These are phyloP conservation scores for Carex parvula DNA, from an alignment of 176 grass and related monocot species.

Conservation along the genomic window DNA sequence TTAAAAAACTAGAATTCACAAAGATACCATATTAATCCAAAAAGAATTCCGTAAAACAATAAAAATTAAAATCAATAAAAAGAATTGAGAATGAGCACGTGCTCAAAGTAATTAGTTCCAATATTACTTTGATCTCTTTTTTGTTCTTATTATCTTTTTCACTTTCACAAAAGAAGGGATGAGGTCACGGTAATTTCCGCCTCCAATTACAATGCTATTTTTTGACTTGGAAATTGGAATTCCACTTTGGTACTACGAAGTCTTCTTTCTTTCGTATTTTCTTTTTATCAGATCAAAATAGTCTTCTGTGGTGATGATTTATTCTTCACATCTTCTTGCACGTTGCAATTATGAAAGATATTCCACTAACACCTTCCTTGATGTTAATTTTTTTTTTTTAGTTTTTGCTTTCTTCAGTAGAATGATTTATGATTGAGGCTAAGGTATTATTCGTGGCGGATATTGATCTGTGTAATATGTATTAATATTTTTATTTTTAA, in stretches of 20 bases:
- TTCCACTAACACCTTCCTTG: not conserved
- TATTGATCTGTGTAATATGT: too few relatives aligned
- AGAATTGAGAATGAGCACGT: not conserved
- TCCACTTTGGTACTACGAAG: not conserved
- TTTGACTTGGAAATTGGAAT: slow-evolving; percentile 7
- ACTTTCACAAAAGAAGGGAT: not conserved
- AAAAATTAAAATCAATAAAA: not conserved
- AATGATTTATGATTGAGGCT: not conserved
- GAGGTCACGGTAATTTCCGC: not conserved
- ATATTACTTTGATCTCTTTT: not conserved
- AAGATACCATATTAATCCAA: too few relatives aligned
- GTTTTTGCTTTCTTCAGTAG: slow-evolving; percentile 13
- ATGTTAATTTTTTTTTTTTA: not conserved
- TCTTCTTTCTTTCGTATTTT: not conserved
- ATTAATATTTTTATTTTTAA: too few relatives aligned
- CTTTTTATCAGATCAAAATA: not conserved
- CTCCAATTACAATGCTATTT: not conserved
- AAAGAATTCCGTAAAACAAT: too few relatives aligned
- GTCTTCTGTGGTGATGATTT: not conserved
- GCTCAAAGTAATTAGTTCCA: not conserved
- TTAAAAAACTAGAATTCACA: too few relatives aligned
- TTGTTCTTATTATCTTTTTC: not conserved
- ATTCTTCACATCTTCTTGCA: not conserved
- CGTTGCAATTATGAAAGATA: not conserved
- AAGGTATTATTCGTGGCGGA: too few relatives aligned